A percentile compares a stretch with the other conserved stretches of the same genome.
These are phyloP conservation scores for Trypanosoma lewisi DNA, from an alignment of 208 protist species.

Conservation along the genomic window DNA sequence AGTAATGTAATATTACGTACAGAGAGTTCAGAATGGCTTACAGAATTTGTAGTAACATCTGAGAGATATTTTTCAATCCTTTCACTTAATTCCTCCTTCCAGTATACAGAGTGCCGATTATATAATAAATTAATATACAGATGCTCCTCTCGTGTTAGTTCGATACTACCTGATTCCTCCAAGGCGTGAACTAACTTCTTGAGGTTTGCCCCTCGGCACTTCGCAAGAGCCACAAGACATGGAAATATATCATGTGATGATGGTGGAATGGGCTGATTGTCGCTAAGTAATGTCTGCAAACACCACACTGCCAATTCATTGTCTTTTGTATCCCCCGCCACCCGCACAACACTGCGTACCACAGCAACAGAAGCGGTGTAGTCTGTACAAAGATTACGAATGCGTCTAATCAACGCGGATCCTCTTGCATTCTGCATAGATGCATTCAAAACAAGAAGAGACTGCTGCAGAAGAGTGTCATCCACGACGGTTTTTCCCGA, in stretches of 20 bases:
- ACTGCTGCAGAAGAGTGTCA: constrained; percentile 29
- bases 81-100: constrained; percentile 38
- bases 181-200: constrained; percentile 56
- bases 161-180: constrained; percentile 49
- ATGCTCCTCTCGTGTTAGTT: constrained; percentile 44
- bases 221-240: constrained; percentile 60
- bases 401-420: constrained; percentile 15
- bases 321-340: constrained; percentile 27
- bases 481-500: constrained; percentile 15
- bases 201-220: constrained; percentile 55
- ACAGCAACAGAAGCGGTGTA: constrained; percentile 33
- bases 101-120: constrained; percentile 47
- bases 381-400: constrained; percentile 16
- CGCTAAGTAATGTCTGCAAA: constrained; percentile 30
- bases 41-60: neutral
- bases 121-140: constrained; percentile 68
- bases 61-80: constrained; percentile 26
- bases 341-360: constrained; percentile 16
- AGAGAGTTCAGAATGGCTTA: constrained; percentile 33
- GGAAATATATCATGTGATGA: constrained; percentile 50
- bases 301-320: constrained; percentile 35
- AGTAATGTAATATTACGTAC: constrained; percentile 51
- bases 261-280: constrained; percentile 31
- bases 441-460: constrained; percentile 18
- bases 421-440: constrained; percentile 25